phyloP scores from a whole-genome alignment of 192 early-diverging fungal genomes.

The Podila horticola region DNA sequence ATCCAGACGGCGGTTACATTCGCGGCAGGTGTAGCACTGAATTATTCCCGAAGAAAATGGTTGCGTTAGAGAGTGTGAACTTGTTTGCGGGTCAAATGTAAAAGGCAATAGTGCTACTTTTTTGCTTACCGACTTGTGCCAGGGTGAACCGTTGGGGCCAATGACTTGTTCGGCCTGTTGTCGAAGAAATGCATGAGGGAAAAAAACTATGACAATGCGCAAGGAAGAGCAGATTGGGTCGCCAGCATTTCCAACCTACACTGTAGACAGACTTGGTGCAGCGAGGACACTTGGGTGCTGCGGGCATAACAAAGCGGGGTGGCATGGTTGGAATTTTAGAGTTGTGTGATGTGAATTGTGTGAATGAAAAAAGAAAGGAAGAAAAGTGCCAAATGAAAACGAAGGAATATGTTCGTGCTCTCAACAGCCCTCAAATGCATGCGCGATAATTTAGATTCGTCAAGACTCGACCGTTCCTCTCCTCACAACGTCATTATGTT shows the following conservation, averaged over 20 bases:
- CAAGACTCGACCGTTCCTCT: neutral
- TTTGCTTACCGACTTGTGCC: conserved; percentile 44
- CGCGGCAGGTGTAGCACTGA: conserved; percentile 42
- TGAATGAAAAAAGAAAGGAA: neutral
- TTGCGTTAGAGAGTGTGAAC: neutral
- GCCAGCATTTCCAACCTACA: conserved; percentile 34
- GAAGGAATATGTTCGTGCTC: neutral
- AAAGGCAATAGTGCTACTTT: neutral
- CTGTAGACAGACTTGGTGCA: conserved; percentile 65
- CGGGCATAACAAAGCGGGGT: conserved; percentile 56
- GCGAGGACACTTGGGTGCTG: conserved; percentile 57
- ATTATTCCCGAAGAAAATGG: neutral
- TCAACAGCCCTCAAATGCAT: neutral
- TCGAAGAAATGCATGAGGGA: neutral
- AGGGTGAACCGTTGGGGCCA: conserved; percentile 45
- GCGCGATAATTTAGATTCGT: neutral
- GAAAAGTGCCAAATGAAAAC: neutral
- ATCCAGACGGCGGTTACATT: conserved; percentile 67
- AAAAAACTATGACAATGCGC: neutral
- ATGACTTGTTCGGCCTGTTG: conserved; percentile 45
- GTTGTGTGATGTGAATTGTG: neutral
- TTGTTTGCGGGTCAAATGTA: neutral
- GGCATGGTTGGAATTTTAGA: conserved; percentile 34
- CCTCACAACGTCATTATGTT: neutral
- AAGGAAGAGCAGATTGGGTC: neutral